Evolutionary conservation across 73 alveolate genomes (phyloP), one percentile per base, ranked within the genome.

Genomic region (Breviolum minutum): DNA sequence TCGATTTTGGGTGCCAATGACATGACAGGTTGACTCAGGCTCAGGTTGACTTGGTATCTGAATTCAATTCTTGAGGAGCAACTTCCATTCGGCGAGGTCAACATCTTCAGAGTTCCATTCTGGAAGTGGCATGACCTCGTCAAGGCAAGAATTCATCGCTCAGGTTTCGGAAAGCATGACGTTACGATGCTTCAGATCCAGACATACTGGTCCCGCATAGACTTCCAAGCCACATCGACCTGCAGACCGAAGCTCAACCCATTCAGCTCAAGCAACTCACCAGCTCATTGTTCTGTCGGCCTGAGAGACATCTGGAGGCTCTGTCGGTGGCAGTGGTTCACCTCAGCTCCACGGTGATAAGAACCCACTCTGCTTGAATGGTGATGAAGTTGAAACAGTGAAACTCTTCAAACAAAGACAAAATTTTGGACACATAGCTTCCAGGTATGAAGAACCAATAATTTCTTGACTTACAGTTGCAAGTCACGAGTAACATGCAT

Each of bases 261-360:
- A 26, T 13, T 20, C 82, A 73, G 20, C 54, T 40, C 54, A 71
- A 71, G 62, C 24, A 85, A 24, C 48, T 40, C 54, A 2, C 54
- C 54, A 40, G 3, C 54, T 40, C 3, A 40, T 40, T 40, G 54
- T 40, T 40, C 73, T 62, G 16, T 13, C 29, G 26, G 69, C 98
- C 98, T 92, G 80, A 27, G 98, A 92, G 63, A 29, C 79, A 66
- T 92, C 98, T 27, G 98, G 98, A 48, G 98, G 98, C 90, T 92
- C 98, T 24, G 74, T 40, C 29, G 98, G 77, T 64, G 98, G 66
- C 10, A 92, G 90, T 20, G 98, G 88, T 63, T 92, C 98, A 27
- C 98, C 98, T 92, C 73, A 48, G 68, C 4, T 32, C n/a, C n/a
- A n/a, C n/a, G n/a, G n/a, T n/a, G n/a, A n/a, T n/a, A n/a, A n/a